Evolutionary conservation across 179 eudicot genomes (phyloP).

Genomic region (Silene coronaria): DNA sequence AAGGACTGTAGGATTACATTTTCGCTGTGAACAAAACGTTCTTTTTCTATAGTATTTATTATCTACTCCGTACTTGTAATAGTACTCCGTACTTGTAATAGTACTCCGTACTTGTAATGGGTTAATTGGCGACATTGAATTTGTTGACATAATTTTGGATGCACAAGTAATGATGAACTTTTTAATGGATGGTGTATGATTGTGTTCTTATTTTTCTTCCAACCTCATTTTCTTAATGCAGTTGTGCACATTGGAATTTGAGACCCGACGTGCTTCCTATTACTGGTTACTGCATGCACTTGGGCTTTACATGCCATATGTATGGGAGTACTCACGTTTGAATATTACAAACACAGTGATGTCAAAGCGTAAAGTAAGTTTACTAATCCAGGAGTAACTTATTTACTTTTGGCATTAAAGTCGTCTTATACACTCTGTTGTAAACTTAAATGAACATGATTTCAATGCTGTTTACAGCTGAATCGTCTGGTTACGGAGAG

Average conservation of each 20-base stretch:
- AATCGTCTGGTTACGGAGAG: slow-evolving; percentile 80
- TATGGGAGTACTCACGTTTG: slow-evolving; percentile 97
- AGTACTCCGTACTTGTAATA: too few relatives aligned
- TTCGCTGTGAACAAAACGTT: not conserved
- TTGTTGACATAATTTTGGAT: not conserved
- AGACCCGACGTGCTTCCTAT: slow-evolving; percentile 95
- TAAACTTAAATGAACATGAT: not conserved
- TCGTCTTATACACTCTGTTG: not conserved
- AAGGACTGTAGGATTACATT: not conserved
- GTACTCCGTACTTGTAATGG: too few relatives aligned
- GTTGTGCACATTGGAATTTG: slow-evolving; percentile 97
- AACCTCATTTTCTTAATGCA: slow-evolving; percentile 32
- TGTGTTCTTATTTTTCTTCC: not conserved
- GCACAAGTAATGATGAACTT: not conserved
- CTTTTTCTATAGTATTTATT: not conserved
- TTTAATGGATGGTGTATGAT: not conserved
- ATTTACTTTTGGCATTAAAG: not conserved
- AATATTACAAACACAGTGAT: slow-evolving; percentile 86
- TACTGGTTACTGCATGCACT: slow-evolving; percentile 89
- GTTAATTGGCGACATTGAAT: not conserved
- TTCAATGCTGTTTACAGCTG: slow-evolving; percentile 42
- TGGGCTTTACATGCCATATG: slow-evolving; percentile 78
- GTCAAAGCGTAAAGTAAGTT: slow-evolving; percentile 92
- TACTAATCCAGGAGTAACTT: slow-evolving; percentile 6
- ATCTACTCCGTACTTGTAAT: too few relatives aligned